Conservation (phyloP, 2,329 filamentous ascomycete genomes). For the Scolecobasidium constrictum region DNA sequence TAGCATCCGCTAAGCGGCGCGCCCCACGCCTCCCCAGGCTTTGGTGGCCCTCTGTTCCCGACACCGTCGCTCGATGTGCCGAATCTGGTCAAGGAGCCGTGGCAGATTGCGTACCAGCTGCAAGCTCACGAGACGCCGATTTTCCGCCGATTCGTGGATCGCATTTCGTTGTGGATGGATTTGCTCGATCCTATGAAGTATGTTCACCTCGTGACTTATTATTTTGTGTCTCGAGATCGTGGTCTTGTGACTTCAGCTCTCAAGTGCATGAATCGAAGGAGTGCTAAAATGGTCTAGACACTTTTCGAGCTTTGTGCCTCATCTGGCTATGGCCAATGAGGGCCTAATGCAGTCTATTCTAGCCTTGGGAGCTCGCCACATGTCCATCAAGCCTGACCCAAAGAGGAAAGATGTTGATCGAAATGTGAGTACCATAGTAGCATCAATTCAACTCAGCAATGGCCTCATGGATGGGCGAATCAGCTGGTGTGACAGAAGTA, state of each 20-base stretch:
- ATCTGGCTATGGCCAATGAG: slow-evolving; percentile 39
- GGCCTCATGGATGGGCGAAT: too few species aligned
- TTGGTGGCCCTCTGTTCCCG: not conserved
- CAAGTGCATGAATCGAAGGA: too few species aligned
- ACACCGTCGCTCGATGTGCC: not conserved
- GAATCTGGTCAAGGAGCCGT: slow-evolving; percentile 15
- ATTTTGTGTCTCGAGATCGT: too few species aligned
- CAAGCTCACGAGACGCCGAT: slow-evolving; percentile 26
- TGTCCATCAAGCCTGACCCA: slow-evolving; percentile 28
- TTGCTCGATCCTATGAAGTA: slow-evolving; percentile 32
- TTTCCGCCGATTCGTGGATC: slow-evolving; percentile 28
- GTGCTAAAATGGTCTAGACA: too few species aligned
- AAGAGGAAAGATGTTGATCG: slow-evolving; percentile 18
- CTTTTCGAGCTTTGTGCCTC: slow-evolving; percentile 26
- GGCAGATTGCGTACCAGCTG: slow-evolving; percentile 18
- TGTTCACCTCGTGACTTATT: slow-evolving; percentile 15
- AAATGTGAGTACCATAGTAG: slow-evolving; percentile 19
- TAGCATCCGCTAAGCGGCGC: not conserved
- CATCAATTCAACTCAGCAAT: too few species aligned
- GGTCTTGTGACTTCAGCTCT: too few species aligned
- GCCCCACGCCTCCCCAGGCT: not conserved
- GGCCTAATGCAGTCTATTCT: slow-evolving; percentile 48
- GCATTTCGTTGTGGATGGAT: slow-evolving; percentile 30
- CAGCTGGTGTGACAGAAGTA: too few species aligned
- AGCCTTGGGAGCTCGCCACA: slow-evolving; percentile 43